Evolutionary conservation across 2,329 filamentous ascomycete species (phyloP), one percentile per base, ranked within the genome.

Genomic region (Xylaria sp.): DNA sequence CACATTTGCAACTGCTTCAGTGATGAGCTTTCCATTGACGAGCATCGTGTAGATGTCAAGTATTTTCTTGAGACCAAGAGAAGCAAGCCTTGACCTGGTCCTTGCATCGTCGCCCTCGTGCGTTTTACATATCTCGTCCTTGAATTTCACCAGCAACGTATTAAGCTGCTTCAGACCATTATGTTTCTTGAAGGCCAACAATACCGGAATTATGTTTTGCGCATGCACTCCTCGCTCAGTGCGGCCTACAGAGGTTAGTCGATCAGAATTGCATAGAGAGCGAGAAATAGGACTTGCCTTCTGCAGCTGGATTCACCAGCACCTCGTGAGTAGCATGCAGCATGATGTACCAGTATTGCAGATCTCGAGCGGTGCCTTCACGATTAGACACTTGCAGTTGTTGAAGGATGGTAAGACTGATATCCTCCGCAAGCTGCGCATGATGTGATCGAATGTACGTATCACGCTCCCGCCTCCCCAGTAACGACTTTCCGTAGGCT

Each of bases 121-220:
- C n/a, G 78, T 75, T 43, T 76, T 73, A 68, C 76, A 78, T 57
- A 85, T 79, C 63, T 89, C 85, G 7, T 83, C 77, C 55, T 87
- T 83, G 70, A 96, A 95, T 17, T 85, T 82, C 42, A 86, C 80
- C 9, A 96, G 83, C 73, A 96, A 88, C 0, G 84, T 80, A 69
- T 92, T 92, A 63, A 98, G 79, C 4, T 87, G 83, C 8, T 88
- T 84, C 61, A 99, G 83, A 0, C 95, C 94, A 40, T 87, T 88
- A 50, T 88, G 85, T 63, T 92, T 89, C 75, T 94, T 94, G 80
- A 99, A 97, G 0, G 92, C 91, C 58, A 94, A 84, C 23, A 99
- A 82, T 37, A 98, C 89, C 28, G 95, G 84, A 45, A 92, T 90
- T 56, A 90, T 85, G 14, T 89, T 82, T 65, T 87, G 85, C 8